Evolutionary conservation across 2,329 filamentous ascomycete genomes (phyloP).

Genomic region (Tolypocladium nubicola): DNA sequence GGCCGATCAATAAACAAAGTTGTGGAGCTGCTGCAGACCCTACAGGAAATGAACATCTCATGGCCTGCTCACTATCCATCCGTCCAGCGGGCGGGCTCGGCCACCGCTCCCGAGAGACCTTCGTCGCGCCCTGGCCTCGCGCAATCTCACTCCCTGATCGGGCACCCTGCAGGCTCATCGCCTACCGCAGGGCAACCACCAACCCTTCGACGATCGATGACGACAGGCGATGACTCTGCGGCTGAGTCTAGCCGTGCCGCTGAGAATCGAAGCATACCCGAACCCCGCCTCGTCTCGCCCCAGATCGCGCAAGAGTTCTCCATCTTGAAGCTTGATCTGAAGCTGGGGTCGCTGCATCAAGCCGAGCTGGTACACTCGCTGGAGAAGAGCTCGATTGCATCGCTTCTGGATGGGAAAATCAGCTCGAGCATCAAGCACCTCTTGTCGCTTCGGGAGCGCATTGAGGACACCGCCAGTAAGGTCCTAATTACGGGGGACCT

Average conservation of each 20-base stretch:
- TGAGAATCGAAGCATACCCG: constrained; percentile 48
- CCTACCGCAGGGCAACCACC: constrained; percentile 33
- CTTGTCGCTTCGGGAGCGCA: constrained; percentile 75
- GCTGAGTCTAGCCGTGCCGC: constrained; percentile 65
- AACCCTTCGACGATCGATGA: constrained; percentile 58
- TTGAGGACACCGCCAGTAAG: constrained; percentile 95
- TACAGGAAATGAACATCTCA: constrained; percentile 80
- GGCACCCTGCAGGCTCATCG: constrained; percentile 30
- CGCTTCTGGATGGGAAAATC: constrained; percentile 87
- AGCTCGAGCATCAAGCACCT: constrained; percentile 88
- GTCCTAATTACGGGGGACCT: constrained; percentile 91
- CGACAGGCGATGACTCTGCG: constrained; percentile 44
- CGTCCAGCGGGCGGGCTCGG: constrained; percentile 50
- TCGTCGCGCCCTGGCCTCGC: constrained; percentile 50
- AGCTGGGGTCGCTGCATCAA: constrained; percentile 77
- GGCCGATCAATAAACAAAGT: constrained; percentile 79
- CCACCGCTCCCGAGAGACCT: constrained; percentile 28
- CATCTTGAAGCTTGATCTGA: constrained; percentile 86
- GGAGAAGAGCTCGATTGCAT: constrained; percentile 83
- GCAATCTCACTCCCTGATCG: constrained; percentile 51
- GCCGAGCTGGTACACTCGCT: constrained; percentile 88
- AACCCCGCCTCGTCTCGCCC: constrained; percentile 78
- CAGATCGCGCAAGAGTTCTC: constrained; percentile 96
- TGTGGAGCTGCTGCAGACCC: constrained; percentile 68
- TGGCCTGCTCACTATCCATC: constrained; percentile 97